phyloP scores from a whole-genome alignment of 2,329 filamentous ascomycete species.

The Fusarium sp. region DNA sequence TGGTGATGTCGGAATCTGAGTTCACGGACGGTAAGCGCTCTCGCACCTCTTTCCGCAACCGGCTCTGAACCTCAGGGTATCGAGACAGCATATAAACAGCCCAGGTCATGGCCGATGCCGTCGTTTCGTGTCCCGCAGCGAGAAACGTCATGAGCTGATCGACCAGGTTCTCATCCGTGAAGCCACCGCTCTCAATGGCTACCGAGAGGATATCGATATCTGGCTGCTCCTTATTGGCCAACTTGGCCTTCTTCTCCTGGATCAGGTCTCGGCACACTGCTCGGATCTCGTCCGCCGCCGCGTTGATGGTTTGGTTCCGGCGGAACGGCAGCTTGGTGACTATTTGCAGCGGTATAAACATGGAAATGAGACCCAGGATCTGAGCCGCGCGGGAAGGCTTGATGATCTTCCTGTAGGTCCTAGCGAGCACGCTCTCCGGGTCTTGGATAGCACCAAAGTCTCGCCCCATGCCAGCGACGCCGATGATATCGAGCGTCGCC shows the following conservation, averaged over 20 bases:
- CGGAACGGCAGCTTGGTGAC: constrained; percentile 74
- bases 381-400: constrained; percentile 63
- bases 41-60: constrained; percentile 77
- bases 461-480: constrained; percentile 75
- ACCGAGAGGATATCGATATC: constrained; percentile 84
- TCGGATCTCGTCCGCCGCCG: constrained; percentile 70
- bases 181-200: constrained; percentile 80
- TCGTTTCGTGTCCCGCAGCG: constrained; percentile 85
- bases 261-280: constrained; percentile 77
- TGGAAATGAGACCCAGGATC: constrained; percentile 66
- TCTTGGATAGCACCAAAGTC: constrained; percentile 77
- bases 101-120: constrained; percentile 81
- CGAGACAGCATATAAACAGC: constrained; percentile 76
- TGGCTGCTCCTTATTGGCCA: constrained; percentile 59
- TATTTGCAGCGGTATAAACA: constrained; percentile 74
- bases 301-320: constrained; percentile 74
- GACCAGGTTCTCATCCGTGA: constrained; percentile 82
- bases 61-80: constrained; percentile 72
- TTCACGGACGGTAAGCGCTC: constrained; percentile 65
- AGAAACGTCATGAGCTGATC: constrained; percentile 94
- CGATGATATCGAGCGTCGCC: constrained; percentile 81
- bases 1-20: constrained; percentile 51
- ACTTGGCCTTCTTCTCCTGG: constrained; percentile 71
- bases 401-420: constrained; percentile 69
- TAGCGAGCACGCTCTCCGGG: constrained; percentile 68